Evolutionary conservation across 306 rosid genomes (phyloP), one percentile per base, ranked within the genome.

Genomic region (Psophocarpus tetragonolobus): DNA sequence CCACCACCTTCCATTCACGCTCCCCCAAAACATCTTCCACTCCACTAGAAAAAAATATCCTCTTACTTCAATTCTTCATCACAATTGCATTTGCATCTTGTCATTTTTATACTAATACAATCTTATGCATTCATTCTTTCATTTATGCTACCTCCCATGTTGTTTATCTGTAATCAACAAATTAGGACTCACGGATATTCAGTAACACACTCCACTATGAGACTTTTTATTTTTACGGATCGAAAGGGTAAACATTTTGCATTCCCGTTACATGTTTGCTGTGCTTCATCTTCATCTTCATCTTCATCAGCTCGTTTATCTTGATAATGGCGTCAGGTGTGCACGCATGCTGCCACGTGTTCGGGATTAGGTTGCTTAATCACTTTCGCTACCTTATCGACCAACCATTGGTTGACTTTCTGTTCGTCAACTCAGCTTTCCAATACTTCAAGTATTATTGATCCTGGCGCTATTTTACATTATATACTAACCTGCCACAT

Each of bases 341-440:
- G 76, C 17, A 21, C 58, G 78, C 57, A 71, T 71, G 76, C 17
- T 18, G 45, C 56, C 81, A 44, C 67, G 51, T 65, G 45, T 54
- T 41, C 5, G 24, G 24, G 54, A 26, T 18, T 33, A 32, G 64
- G 83, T 71, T 71, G 44, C 13, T 77, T 15, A 56, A 71, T 8
- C 1, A 12, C 39, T 39, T 41, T 18, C 14, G 11, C 6, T 73
- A 53, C 2, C 56, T 60, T 13, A 21, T 38, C 1, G 21, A 26
- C 13, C 1, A 75, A 62, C 38, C 45, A 33, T 66, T 53, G 45
- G 81, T 77, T 77, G 81, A 67, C 68, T 77, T 77, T 27, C 17
- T 62, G 26, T 0, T 8, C 23, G 21, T 2, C n/a, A 13, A n/a
- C 18, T 76, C 57, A 65, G 26, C 33, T 30, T 35, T 51, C 18